Evolutionary conservation across 2,329 filamentous ascomycete species (phyloP).

Genomic region (Triangularia setosa): DNA sequence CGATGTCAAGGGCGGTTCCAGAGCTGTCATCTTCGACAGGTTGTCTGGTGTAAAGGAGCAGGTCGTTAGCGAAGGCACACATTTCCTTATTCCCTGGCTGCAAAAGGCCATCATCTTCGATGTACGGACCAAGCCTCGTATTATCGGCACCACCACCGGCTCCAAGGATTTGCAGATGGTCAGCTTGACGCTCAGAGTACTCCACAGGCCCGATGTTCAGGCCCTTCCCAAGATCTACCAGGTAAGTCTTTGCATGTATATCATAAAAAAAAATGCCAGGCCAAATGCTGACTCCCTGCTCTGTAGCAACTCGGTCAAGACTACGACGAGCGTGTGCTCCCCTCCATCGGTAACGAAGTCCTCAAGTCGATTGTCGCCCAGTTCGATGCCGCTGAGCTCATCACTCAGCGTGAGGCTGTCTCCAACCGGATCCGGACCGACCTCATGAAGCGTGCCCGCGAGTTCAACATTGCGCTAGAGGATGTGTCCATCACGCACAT

Average conservation of each 20-base stretch:
- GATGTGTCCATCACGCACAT: constrained; percentile 99
- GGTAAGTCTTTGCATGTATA: constrained; percentile 48
- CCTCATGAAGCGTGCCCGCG: constrained; percentile 83
- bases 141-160: constrained; percentile 95
- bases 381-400: constrained; percentile 97
- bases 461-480: constrained; percentile 99
- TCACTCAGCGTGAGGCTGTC: constrained; percentile 97
- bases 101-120: constrained; percentile 94
- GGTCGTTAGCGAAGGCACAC: constrained; percentile 93
- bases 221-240: constrained; percentile 97
- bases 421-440: constrained; percentile 90
- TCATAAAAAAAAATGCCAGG: neutral
- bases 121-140: constrained; percentile 93
- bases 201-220: constrained; percentile 92
- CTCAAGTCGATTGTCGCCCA: constrained; percentile 97
- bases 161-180: constrained; percentile 99
- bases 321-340: constrained; percentile 97
- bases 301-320: constrained; percentile 88
- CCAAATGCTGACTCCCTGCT: neutral
- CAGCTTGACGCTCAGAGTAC: constrained; percentile 89
- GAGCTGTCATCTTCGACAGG: constrained; percentile 97
- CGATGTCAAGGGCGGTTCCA: constrained; percentile 91
- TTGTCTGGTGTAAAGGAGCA: constrained; percentile 86
- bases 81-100: constrained; percentile 94
- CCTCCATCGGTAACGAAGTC: constrained; percentile 98